Percentiles rank a stretch among this genome's conserved stretches.
Evolutionary conservation across 352 stramenopile species (phyloP).

Genomic region (Phytopythium mirpurense): DNA sequence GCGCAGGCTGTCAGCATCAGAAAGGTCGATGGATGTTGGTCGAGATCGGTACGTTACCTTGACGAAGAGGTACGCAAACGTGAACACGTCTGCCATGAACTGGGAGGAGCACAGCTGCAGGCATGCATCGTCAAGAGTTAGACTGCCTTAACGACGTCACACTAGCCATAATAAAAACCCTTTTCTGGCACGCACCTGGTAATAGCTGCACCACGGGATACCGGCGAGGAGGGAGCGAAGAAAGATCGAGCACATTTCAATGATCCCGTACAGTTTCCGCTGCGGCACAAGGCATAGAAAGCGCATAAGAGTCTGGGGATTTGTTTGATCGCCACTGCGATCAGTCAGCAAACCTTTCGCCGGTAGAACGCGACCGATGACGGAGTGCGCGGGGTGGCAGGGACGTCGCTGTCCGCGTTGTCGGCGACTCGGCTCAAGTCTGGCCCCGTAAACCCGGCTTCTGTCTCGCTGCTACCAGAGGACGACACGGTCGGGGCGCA

Average conservation of each 20-base stretch:
- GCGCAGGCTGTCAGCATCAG: not conserved
- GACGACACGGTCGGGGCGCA: not conserved
- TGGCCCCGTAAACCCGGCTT: not conserved
- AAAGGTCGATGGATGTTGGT: too few species aligned
- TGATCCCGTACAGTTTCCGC: conserved; percentile 72
- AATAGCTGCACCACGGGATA: conserved; percentile 75
- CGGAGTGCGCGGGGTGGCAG: conserved; percentile 14
- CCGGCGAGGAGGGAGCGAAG: conserved; percentile 47
- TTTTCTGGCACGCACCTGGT: conserved; percentile 25
- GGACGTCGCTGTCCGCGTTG: conserved; percentile 2
- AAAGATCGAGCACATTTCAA: conserved; percentile 73
- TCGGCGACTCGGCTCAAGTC: conserved; percentile 9
- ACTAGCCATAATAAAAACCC: not conserved
- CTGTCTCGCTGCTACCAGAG: not conserved
- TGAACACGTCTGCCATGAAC: conserved; percentile 70
- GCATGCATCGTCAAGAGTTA: not conserved
- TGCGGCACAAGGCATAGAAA: conserved; percentile 12
- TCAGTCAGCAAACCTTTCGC: conserved; percentile 44
- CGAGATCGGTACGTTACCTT: too few species aligned
- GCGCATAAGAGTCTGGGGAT: too few species aligned
- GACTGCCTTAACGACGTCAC: not conserved
- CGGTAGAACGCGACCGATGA: conserved; percentile 54
- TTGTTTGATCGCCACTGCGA: not conserved
- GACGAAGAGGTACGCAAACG: conserved; percentile 69
- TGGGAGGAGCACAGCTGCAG: conserved; percentile 51